These are phyloP conservation scores for Elsinoe fawcettii DNA, from an alignment of 2,329 filamentous ascomycete genomes.

Conservation along the genomic window DNA sequence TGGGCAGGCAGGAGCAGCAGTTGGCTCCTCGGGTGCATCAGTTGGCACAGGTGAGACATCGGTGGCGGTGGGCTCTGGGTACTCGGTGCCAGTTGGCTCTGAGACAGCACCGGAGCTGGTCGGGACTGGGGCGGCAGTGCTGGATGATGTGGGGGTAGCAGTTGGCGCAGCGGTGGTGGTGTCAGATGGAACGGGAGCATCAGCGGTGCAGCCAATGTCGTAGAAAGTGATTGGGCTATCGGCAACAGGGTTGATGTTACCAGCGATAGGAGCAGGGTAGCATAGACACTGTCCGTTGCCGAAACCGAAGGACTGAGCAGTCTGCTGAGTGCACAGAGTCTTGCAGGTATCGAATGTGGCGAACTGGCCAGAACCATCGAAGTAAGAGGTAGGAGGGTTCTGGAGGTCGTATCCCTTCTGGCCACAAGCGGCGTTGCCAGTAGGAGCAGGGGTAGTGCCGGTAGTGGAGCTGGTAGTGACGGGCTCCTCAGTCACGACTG, in stretches of 20 bases:
- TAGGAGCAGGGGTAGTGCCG: background rate
- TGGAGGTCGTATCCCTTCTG: constrained; percentile 9
- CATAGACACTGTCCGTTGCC: constrained; percentile 2
- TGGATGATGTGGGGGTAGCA: background rate
- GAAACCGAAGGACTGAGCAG: constrained; percentile 4
- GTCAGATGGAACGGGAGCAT: background rate
- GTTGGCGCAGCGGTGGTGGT: background rate
- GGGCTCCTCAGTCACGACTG: background rate
- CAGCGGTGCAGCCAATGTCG: constrained; percentile 12
- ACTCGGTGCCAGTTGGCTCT: background rate
- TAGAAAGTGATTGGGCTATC: constrained; percentile 13
- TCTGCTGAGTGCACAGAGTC: constrained; percentile 4
- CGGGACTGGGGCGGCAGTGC: background rate
- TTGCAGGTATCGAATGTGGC: constrained; percentile 10
- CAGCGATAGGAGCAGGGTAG: constrained; percentile 8
- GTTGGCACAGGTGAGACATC: constrained; percentile 2
- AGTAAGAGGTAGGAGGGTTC: constrained; percentile 3
- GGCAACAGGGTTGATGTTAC: constrained; percentile 11
- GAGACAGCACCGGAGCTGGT: background rate
- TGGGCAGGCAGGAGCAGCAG: constrained; percentile 6
- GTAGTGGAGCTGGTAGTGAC: constrained; percentile 12
- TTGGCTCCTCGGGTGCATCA: background rate
- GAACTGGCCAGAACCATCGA: constrained; percentile 1
- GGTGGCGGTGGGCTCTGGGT: background rate
- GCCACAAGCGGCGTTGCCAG: background rate